Evolutionary conservation across 805 yeast genomes (phyloP).

Genomic region (Metschnikowia orientalis): DNA sequence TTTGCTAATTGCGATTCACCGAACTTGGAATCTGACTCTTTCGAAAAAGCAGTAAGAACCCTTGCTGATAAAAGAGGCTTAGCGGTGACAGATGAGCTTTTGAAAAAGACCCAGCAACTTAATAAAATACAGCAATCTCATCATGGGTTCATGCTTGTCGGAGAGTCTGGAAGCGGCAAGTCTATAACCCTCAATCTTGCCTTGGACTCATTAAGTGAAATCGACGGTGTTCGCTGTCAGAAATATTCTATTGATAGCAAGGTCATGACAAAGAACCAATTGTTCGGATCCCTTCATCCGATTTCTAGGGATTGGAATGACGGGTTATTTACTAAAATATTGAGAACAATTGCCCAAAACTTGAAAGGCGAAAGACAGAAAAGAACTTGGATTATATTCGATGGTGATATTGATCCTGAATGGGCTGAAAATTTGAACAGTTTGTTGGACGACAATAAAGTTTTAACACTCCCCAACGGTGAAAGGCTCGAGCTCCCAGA

Average conservation of each 20-base stretch:
- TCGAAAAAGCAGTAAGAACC: conserved; percentile 7
- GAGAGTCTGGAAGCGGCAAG: conserved; percentile 74
- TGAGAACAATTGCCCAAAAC: conserved; percentile 55
- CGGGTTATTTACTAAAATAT: conserved; percentile 68
- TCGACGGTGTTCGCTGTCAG: conserved; percentile 30
- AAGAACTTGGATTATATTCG: conserved; percentile 75
- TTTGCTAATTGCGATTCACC: conserved; percentile 18
- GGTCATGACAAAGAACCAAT: conserved; percentile 56
- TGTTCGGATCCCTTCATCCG: conserved; percentile 69
- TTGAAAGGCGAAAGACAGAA: conserved; percentile 54
- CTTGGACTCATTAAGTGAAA: conserved; percentile 37
- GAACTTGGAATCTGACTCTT: conserved; percentile 24
- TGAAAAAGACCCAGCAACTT: conserved; percentile 56
- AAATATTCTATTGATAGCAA: conserved; percentile 66
- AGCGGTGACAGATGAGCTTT: conserved; percentile 38
- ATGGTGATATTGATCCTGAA: conserved; percentile 89
- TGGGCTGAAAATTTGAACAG: conserved; percentile 92
- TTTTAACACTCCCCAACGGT: conserved; percentile 83
- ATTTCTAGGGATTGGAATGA: conserved; percentile 90
- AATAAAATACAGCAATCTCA: conserved; percentile 56
- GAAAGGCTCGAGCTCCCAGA: conserved; percentile 69
- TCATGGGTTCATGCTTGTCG: conserved; percentile 80
- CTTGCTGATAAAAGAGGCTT: conserved; percentile 28
- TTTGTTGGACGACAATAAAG: conserved; percentile 81
- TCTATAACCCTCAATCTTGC: conserved; percentile 49